These are phyloP conservation scores for Penicillium steckii DNA, from an alignment of 495 filamentous ascomycete species.

Conservation along the genomic window DNA sequence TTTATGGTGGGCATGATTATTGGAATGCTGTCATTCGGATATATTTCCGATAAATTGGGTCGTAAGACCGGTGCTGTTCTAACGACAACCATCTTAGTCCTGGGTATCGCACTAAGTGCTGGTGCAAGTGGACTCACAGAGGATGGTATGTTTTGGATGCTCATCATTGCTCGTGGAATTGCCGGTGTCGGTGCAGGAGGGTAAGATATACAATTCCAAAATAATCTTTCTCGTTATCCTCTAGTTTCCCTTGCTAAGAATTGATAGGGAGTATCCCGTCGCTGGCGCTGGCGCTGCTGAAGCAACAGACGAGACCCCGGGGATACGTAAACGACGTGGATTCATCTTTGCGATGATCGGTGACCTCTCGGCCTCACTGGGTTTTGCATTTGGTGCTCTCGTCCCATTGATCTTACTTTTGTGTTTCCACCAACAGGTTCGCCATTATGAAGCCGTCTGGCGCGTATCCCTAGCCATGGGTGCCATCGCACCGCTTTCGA, in stretches of 20 bases:
- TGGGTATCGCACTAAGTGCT: slow-evolving; percentile 27
- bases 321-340: slow-evolving; percentile 29
- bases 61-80: slow-evolving; percentile 33
- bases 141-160: slow-evolving; percentile 31
- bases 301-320: slow-evolving; percentile 31
- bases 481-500: slow-evolving; percentile 30
- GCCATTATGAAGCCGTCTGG: slow-evolving; percentile 31
- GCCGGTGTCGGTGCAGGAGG: slow-evolving; percentile 29
- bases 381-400: slow-evolving; percentile 31
- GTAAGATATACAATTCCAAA: slow-evolving; percentile 6
- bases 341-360: slow-evolving; percentile 38
- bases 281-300: slow-evolving; percentile 34
- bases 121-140: slow-evolving; percentile 24
- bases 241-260: neutral
- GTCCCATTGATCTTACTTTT: slow-evolving; percentile 27
- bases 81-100: slow-evolving; percentile 33
- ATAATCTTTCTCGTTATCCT: neutral
- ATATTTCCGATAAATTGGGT: slow-evolving; percentile 33
- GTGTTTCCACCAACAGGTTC: slow-evolving; percentile 29
- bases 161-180: slow-evolving; percentile 26
- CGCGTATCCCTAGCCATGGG: slow-evolving; percentile 32
- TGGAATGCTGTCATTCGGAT: slow-evolving; percentile 41
- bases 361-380: slow-evolving; percentile 32
- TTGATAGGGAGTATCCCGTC: slow-evolving; percentile 31
- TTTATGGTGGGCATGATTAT: slow-evolving; percentile 35